These are phyloP conservation scores for Nicotiana knightiana DNA, from an alignment of 257 asterid species.

Conservation along the genomic window DNA sequence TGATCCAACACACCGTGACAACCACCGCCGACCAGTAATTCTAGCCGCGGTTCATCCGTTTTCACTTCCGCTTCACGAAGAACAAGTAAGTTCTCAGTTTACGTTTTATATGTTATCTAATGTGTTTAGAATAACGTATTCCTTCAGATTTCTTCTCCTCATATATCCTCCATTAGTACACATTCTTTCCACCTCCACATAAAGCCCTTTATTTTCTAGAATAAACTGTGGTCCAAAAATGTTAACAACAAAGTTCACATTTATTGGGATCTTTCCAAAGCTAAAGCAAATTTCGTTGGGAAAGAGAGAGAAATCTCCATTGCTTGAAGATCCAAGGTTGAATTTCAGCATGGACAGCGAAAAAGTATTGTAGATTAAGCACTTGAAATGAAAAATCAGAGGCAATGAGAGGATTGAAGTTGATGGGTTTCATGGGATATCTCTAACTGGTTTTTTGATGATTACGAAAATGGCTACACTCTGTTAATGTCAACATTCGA, in stretches of 20 bases:
- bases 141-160: background rate
- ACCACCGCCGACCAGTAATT: no score
- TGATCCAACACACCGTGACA: no score
- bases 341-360: slow-evolving; percentile 23
- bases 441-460: slow-evolving; percentile 40
- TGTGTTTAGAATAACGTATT: no score
- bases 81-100: no score
- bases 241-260: slow-evolving; percentile 12
- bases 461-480: slow-evolving; percentile 36
- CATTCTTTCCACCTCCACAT: background rate
- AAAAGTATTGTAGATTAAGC: slow-evolving; percentile 39
- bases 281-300: slow-evolving; percentile 30
- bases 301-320: slow-evolving; percentile 25
- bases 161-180: background rate
- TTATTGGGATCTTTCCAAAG: background rate
- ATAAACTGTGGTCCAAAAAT: slow-evolving; percentile 31
- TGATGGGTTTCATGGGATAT: slow-evolving; percentile 46
- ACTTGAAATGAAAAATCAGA: slow-evolving; percentile 50
- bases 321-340: slow-evolving; percentile 39
- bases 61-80: no score
- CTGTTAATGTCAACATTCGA: slow-evolving; percentile 41
- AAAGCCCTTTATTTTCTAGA: slow-evolving; percentile 33
- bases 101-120: no score
- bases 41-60: no score
- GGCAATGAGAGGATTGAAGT: slow-evolving; percentile 30